Conservation (phyloP, 306 rosid genomes). For the barrel medic (Medicago truncatula) region MtrunA17r5.0-ANR NC_053044.1:37915001-37915500, state of each 20-base stretch:
- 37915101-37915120: constrained; percentile 50
- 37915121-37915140: constrained; percentile 55
- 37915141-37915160: constrained; percentile 51
- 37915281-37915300: constrained; percentile 58
- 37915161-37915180: constrained; percentile 44
- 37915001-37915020: constrained; percentile 44
- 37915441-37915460: no score
- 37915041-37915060: constrained; percentile 92
- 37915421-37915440: no score
- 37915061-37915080: constrained; percentile 90
- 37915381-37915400: constrained; percentile 49
- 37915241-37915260: constrained; percentile 70
- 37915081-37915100: constrained; percentile 62
- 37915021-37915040: constrained; percentile 41
- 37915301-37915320: constrained; percentile 47
- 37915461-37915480: constrained; percentile 37
- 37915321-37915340: constrained; percentile 43
- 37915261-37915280: constrained; percentile 69
- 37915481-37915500: constrained; percentile 52
- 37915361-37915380: constrained; percentile 40
- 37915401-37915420: constrained; percentile 48
- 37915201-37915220: constrained; percentile 34
- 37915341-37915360: constrained; percentile 55
- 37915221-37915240: constrained; percentile 47
- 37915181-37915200: constrained; percentile 41